A percentile compares a stretch with the other conserved stretches of the same genome.
Evolutionary conservation across 2,329 filamentous ascomycete genomes (phyloP).

Genomic region (Colletotrichum coccodes): DNA sequence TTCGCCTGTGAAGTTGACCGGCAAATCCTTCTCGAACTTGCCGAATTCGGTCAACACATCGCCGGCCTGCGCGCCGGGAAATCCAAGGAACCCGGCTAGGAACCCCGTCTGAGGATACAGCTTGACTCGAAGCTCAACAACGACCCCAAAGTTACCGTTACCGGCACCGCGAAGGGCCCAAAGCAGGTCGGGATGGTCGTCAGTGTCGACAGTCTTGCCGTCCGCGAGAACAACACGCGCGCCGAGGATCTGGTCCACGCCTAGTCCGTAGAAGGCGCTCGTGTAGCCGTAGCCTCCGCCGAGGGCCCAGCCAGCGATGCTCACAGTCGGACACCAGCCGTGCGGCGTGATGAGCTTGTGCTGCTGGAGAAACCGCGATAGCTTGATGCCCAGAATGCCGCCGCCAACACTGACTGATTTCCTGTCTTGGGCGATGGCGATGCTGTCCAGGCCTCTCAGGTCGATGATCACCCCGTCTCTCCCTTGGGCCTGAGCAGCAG

Average conservation of each 20-base stretch:
- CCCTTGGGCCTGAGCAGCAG: slow-evolving; percentile 1
- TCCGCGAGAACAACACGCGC: slow-evolving; percentile 49
- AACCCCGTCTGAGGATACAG: slow-evolving; percentile 42
- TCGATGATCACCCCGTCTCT: slow-evolving; percentile 32
- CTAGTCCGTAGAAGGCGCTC: slow-evolving; percentile 44
- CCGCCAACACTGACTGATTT: slow-evolving; percentile 30
- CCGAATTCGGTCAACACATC: slow-evolving; percentile 11
- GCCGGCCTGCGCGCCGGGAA: slow-evolving; percentile 38
- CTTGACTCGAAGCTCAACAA: slow-evolving; percentile 51
- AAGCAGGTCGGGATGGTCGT: slow-evolving; percentile 43
- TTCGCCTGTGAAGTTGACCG: slow-evolving; percentile 29
- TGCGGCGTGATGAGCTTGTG: slow-evolving; percentile 23
- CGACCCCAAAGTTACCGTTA: slow-evolving; percentile 47
- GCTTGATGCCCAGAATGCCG: slow-evolving; percentile 25
- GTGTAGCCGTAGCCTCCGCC: slow-evolving; percentile 47
- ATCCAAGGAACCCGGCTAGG: slow-evolving; percentile 16
- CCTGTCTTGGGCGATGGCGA: slow-evolving; percentile 24
- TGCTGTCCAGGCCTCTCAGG: slow-evolving; percentile 27
- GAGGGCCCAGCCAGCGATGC: slow-evolving; percentile 46
- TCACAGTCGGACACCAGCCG: slow-evolving; percentile 36
- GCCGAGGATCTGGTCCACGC: slow-evolving; percentile 48
- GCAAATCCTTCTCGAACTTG: slow-evolving; percentile 39
- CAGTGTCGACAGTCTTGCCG: slow-evolving; percentile 48
- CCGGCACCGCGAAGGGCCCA: slow-evolving; percentile 51
- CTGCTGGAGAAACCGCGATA: slow-evolving; percentile 24